These are phyloP conservation scores for Eutypa lata DNA, from an alignment of 2,329 filamentous ascomycete genomes.

Conservation along the genomic window DNA sequence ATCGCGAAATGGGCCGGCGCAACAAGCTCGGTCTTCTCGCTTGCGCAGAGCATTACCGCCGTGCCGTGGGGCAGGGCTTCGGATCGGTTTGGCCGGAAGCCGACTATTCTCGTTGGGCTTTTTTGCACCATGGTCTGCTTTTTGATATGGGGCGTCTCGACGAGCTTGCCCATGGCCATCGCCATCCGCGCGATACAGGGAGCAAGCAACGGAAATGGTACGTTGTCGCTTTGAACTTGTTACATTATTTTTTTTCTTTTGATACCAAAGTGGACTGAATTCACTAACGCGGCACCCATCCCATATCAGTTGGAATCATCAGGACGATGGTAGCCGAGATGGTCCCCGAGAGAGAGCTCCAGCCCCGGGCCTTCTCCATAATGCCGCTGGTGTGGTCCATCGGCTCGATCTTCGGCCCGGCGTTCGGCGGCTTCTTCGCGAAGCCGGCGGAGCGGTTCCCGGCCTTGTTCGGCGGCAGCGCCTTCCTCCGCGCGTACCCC, in stretches of 20 bases:
- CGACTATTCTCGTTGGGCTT: constrained; percentile 71
- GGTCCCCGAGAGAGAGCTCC: constrained; percentile 81
- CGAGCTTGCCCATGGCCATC: constrained; percentile 76
- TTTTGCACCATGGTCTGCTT: constrained; percentile 78
- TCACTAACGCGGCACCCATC: constrained; percentile 14
- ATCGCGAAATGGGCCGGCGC: constrained; percentile 80
- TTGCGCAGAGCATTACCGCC: constrained; percentile 68
- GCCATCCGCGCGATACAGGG: constrained; percentile 74
- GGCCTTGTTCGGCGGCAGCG: constrained; percentile 60
- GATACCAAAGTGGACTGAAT: too few relatives aligned
- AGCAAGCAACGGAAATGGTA: constrained; percentile 79
- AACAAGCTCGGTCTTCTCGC: constrained; percentile 68
- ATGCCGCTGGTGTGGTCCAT: constrained; percentile 92
- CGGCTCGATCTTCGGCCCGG: constrained; percentile 83
- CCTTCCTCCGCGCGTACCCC: constrained; percentile 72
- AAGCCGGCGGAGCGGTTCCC: constrained; percentile 76
- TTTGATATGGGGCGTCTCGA: constrained; percentile 80
- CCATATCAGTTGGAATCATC: constrained; percentile 80
- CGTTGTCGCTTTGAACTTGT: constrained; percentile 11
- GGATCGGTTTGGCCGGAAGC: constrained; percentile 79
- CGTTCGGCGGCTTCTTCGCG: constrained; percentile 82
- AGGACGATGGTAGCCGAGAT: constrained; percentile 90
- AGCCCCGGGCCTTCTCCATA: constrained; percentile 84
- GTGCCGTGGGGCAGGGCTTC: constrained; percentile 74
- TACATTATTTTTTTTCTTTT: too few relatives aligned